phyloP scores from a whole-genome alignment of 2,329 filamentous ascomycete genomes.

The Fusarium hostae region DNA sequence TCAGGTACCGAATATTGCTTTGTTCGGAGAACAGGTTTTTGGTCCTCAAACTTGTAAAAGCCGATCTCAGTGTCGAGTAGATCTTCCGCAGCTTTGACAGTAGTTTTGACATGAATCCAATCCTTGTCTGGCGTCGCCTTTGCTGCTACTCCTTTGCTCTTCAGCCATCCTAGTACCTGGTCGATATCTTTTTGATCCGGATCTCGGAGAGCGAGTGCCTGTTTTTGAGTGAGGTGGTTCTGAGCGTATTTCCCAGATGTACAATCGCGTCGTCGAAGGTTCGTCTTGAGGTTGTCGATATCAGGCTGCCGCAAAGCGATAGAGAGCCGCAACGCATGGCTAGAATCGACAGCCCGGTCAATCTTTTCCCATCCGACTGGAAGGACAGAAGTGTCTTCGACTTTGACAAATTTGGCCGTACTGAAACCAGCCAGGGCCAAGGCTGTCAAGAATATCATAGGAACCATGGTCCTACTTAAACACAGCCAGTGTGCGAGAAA shows the following conservation, averaged over 20 bases:
- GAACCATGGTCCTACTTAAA: constrained; percentile 26
- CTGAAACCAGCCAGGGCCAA: constrained; percentile 43
- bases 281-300: constrained; percentile 42
- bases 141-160: constrained; percentile 49
- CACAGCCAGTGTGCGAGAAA: neutral
- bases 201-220: constrained; percentile 51
- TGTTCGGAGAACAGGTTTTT: constrained; percentile 55
- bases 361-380: constrained; percentile 48
- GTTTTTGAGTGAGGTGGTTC: constrained; percentile 50
- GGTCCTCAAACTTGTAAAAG: constrained; percentile 55
- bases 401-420: constrained; percentile 30
- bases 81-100: constrained; percentile 52
- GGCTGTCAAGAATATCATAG: constrained; percentile 14
- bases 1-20: constrained; percentile 58
- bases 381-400: constrained; percentile 45
- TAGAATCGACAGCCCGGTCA: constrained; percentile 34
- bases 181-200: constrained; percentile 50
- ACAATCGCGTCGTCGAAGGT: constrained; percentile 37
- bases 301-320: constrained; percentile 49
- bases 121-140: constrained; percentile 50
- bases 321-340: constrained; percentile 45
- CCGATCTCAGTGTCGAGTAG: constrained; percentile 56
- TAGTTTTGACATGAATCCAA: constrained; percentile 57
- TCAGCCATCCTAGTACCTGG: constrained; percentile 56
- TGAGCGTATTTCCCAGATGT: constrained; percentile 13